A percentile compares a stretch with the other conserved stretches of the same genome.
phyloP scores from a whole-genome alignment of 371 early-diverging fungal species.

The Funneliformis caledonium region DNA sequence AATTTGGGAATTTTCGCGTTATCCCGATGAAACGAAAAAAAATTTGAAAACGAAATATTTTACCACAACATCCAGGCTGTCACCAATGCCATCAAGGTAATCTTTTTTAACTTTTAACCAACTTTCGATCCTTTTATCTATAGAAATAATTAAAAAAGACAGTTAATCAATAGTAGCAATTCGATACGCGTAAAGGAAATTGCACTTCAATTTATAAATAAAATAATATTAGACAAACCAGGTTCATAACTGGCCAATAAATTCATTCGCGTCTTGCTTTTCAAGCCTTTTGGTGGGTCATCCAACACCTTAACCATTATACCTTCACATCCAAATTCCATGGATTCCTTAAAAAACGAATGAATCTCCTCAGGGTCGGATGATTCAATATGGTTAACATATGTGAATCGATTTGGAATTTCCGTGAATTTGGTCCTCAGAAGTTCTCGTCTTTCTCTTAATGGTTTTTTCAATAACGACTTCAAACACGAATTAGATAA shows the following conservation, averaged over 20 bases:
- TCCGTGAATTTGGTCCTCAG: slow-evolving; percentile 81
- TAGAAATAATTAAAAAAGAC: background rate
- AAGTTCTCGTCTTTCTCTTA: slow-evolving; percentile 81
- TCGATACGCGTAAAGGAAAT: background rate
- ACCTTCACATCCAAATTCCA: slow-evolving; percentile 91
- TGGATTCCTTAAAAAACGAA: slow-evolving; percentile 89
- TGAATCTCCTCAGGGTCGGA: slow-evolving; percentile 94
- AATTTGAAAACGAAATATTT: slow-evolving; percentile 39
- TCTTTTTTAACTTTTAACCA: slow-evolving; percentile 94
- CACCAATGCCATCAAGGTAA: slow-evolving; percentile 93
- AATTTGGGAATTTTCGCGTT: background rate
- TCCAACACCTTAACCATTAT: slow-evolving; percentile 98
- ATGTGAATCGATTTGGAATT: slow-evolving; percentile 86
- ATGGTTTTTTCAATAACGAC: slow-evolving; percentile 78
- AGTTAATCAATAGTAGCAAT: background rate
- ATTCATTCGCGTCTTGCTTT: slow-evolving; percentile 70
- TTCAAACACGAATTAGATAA: slow-evolving; percentile 42
- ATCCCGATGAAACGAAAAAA: background rate
- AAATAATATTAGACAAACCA: slow-evolving; percentile 90
- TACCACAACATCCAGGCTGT: slow-evolving; percentile 98
- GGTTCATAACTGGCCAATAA: slow-evolving; percentile 95
- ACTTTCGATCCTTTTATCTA: slow-evolving; percentile 23
- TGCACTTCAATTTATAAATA: slow-evolving; percentile 11
- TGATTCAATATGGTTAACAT: slow-evolving; percentile 86
- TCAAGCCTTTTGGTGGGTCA: slow-evolving; percentile 74